Conservation (phyloP, 306 rosid species). For the Canavalia ensiformis region DNA sequence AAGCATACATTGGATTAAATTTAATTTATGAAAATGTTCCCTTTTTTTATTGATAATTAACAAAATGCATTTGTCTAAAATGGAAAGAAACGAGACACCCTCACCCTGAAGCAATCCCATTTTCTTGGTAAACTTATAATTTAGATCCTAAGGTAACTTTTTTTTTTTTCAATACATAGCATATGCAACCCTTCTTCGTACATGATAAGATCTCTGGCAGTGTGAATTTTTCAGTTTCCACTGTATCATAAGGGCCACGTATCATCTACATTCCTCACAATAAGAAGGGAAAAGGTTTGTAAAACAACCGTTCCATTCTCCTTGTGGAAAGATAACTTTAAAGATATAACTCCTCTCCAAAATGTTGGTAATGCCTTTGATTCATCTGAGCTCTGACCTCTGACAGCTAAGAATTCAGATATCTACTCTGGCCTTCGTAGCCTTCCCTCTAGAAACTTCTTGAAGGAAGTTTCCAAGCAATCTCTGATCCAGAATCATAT, state of each 20-base stretch:
- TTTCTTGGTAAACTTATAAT: background rate
- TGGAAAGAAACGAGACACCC: background rate
- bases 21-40: no score
- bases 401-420: conserved; percentile 27
- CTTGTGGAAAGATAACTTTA: background rate
- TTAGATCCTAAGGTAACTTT: background rate
- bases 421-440: conserved; percentile 36
- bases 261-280: conserved; percentile 27
- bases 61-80: background rate
- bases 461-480: conserved; percentile 81
- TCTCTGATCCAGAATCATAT: conserved; percentile 86
- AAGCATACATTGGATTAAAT: background rate
- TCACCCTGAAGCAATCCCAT: background rate
- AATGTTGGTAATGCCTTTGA: conserved; percentile 13
- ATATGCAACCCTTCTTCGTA: no score
- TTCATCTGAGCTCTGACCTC: conserved; percentile 7
- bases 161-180: background rate
- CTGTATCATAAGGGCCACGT: background rate
- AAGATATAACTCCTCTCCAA: background rate
- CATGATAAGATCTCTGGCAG: background rate
- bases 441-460: conserved; percentile 50
- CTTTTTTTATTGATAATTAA: background rate
- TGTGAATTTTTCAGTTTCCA: background rate
- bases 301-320: background rate
- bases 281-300: background rate